Evolutionary conservation across 148 eudicot species (phyloP).

Genomic region (Amaranthus cruentus): DNA sequence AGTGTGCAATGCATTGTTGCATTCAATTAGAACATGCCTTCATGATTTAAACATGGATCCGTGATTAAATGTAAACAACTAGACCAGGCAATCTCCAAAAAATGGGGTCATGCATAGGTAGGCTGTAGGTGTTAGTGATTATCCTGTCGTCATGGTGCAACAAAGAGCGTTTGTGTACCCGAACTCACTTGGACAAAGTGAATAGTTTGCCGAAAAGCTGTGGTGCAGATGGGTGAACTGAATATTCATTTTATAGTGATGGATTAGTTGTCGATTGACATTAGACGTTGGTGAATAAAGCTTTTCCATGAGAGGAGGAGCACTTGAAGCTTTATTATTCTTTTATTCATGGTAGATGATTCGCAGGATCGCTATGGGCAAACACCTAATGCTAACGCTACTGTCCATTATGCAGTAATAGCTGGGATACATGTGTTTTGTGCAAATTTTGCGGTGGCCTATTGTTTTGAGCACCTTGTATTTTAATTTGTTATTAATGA

Average conservation of each 20-base stretch:
- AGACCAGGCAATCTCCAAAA: background rate
- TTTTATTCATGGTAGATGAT: background rate
- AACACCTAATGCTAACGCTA: background rate
- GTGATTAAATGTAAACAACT: background rate
- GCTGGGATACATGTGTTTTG: background rate
- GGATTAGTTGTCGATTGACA: background rate
- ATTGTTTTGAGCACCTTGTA: background rate
- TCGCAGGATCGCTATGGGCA: background rate
- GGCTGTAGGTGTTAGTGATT: background rate
- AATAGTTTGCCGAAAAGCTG: background rate
- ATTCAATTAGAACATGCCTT: constrained; percentile 2
- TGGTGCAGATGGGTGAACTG: background rate
- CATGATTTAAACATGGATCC: background rate
- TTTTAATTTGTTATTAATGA: no score
- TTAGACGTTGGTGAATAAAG: constrained; percentile 4
- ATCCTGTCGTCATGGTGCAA: constrained; percentile 6
- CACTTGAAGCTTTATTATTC: background rate
- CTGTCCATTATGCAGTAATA: background rate
- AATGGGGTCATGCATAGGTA: background rate
- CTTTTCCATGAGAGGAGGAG: background rate
- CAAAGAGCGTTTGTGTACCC: background rate
- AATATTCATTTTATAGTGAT: background rate
- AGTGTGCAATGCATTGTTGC: background rate
- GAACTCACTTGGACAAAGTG: background rate
- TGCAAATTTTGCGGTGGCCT: constrained; percentile 1